A percentile compares a stretch with the other conserved stretches of the same genome.
These are phyloP conservation scores for Fusarium concolor DNA, from an alignment of 2,329 filamentous ascomycete genomes.

Conservation along the genomic window DNA sequence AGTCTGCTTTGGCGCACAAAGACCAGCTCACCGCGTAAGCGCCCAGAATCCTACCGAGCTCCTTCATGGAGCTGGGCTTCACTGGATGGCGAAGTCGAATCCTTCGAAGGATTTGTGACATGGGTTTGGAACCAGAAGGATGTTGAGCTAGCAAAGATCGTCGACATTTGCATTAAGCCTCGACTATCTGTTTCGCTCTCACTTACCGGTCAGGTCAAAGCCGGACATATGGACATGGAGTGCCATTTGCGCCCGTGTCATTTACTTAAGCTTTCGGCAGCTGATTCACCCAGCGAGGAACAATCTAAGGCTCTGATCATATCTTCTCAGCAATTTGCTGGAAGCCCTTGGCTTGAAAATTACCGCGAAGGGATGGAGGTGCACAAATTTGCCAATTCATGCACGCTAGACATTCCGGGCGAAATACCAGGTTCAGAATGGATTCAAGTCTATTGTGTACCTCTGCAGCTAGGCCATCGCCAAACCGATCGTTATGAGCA, in stretches of 20 bases:
- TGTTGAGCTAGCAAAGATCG: neutral
- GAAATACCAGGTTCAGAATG: neutral
- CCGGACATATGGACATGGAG: neutral
- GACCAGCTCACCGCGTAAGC: fast-evolving
- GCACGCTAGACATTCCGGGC: neutral
- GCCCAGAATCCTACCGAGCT: neutral
- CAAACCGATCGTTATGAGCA: conserved; percentile 15
- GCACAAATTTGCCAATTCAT: neutral
- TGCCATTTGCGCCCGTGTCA: neutral
- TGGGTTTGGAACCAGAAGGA: conserved; percentile 8
- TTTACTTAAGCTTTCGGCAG: neutral
- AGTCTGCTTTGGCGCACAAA: neutral
- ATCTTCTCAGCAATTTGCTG: neutral
- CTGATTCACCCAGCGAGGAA: no score
- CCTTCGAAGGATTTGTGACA: neutral
- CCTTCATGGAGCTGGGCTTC: conserved; percentile 13
- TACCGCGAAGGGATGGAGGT: no score
- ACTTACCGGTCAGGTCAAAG: neutral
- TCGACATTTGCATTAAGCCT: neutral
- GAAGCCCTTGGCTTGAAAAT: neutral
- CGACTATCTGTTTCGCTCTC: fast-evolving
- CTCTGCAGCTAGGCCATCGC: neutral
- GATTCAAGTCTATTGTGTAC: neutral
- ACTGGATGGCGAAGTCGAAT: neutral
- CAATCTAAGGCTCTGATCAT: neutral